Conservation (phyloP, 2,329 filamentous ascomycete genomes). For the Metarhizium rileyi region DNA sequence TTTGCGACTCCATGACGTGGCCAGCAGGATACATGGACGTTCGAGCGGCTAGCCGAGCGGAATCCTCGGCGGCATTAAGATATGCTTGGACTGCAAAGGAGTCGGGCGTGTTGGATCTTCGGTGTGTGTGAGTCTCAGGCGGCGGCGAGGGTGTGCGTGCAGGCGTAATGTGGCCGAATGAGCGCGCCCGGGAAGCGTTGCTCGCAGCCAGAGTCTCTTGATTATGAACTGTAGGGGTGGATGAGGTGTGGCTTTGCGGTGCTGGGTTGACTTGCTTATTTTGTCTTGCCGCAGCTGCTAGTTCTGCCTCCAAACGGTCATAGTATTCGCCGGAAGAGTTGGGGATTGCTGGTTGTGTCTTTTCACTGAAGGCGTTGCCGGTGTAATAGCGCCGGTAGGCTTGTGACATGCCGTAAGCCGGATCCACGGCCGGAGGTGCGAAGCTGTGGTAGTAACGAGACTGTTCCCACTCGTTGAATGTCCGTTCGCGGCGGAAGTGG, state of each 20-base stretch:
- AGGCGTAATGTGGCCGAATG: conserved; percentile 23
- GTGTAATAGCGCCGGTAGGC: conserved; percentile 13
- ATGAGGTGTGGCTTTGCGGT: conserved; percentile 10
- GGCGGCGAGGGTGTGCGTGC: neutral
- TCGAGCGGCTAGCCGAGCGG: conserved; percentile 7
- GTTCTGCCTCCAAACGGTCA: conserved; percentile 23
- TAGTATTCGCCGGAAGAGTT: conserved; percentile 31
- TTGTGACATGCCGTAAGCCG: conserved; percentile 17
- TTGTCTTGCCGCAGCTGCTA: neutral
- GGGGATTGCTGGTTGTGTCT: conserved; percentile 11
- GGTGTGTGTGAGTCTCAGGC: neutral
- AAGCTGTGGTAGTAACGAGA: conserved; percentile 8
- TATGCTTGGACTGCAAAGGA: conserved; percentile 29
- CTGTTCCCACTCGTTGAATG: conserved; percentile 14
- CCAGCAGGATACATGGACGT: neutral
- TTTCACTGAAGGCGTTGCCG: conserved; percentile 10
- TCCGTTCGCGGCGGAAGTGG: conserved; percentile 36
- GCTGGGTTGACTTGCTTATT: neutral
- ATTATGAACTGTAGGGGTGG: conserved; percentile 13
- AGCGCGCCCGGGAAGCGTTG: neutral
- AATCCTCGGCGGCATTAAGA: conserved; percentile 21
- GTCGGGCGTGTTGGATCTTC: conserved; percentile 13
- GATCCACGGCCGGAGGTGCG: conserved; percentile 14
- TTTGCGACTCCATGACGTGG: neutral
- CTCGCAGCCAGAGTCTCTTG: neutral